These are phyloP conservation scores for Trichoderma arundinaceum DNA, from an alignment of 2,329 filamentous ascomycete species.

Conservation along the genomic window DNA sequence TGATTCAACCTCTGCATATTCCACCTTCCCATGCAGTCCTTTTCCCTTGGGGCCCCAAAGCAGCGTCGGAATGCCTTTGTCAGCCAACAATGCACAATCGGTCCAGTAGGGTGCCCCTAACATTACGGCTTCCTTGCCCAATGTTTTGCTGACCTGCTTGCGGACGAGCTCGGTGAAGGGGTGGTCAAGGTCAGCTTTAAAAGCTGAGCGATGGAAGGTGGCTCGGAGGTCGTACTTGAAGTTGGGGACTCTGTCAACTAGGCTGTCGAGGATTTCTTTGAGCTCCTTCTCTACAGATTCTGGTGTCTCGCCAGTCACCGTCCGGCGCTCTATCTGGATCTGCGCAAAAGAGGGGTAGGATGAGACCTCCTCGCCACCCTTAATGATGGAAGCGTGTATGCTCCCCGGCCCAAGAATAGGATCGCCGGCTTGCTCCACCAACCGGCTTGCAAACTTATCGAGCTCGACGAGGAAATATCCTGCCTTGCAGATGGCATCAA, in stretches of 20 bases:
- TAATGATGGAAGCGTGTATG: slow-evolving; percentile 55
- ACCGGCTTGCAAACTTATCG: slow-evolving; percentile 47
- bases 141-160: slow-evolving; percentile 38
- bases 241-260: slow-evolving; percentile 42
- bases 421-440: slow-evolving; percentile 43
- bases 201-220: slow-evolving; percentile 51
- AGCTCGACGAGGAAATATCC: slow-evolving; percentile 55
- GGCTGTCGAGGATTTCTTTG: slow-evolving; percentile 43
- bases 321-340: slow-evolving; percentile 56
- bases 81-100: slow-evolving; percentile 55
- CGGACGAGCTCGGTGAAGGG: slow-evolving; percentile 47
- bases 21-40: slow-evolving; percentile 57
- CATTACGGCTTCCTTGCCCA: slow-evolving; percentile 40
- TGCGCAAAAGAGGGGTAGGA: slow-evolving; percentile 58
- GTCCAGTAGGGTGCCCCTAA: slow-evolving; percentile 53
- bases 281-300: slow-evolving; percentile 48
- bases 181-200: slow-evolving; percentile 49
- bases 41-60: slow-evolving; percentile 55
- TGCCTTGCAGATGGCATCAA: slow-evolving; percentile 57
- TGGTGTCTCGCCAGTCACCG: slow-evolving; percentile 51
- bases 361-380: slow-evolving; percentile 57
- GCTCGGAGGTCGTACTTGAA: slow-evolving; percentile 51
- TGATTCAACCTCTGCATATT: slow-evolving; percentile 55
- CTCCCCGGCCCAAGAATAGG: slow-evolving; percentile 46
- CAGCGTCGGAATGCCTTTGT: slow-evolving; percentile 52